A percentile compares a stretch with the other conserved stretches of the same genome.
These are phyloP conservation scores for Vitis hybrid DNA, from an alignment of 177 flowering plant species.

Conservation along the genomic window DNA sequence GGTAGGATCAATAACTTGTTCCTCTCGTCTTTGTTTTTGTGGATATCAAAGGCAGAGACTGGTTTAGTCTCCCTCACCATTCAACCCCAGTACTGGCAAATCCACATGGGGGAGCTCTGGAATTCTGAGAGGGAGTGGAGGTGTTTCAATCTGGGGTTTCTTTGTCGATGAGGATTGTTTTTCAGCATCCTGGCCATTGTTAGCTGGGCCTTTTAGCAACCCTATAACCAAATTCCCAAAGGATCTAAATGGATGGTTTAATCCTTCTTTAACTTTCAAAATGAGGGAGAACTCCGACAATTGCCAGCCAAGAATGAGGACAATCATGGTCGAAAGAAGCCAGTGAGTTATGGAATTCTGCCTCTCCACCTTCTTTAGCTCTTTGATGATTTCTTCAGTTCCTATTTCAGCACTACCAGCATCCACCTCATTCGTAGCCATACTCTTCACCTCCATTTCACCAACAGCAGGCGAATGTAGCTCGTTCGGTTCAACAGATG, in stretches of 20 bases:
- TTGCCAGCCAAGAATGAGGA: constrained; percentile 68
- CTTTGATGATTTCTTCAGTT: constrained; percentile 52
- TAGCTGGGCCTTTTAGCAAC: constrained; percentile 15
- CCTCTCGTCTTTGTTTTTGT: no score
- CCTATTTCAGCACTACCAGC: background rate
- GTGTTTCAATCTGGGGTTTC: constrained; percentile 5
- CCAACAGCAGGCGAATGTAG: constrained; percentile 9
- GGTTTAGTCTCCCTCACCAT: constrained; percentile 13
- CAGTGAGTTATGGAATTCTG: constrained; percentile 72
- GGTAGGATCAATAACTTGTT: no score
- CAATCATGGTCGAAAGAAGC: constrained; percentile 64
- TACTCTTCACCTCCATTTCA: constrained; percentile 9
- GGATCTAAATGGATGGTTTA: constrained; percentile 58
- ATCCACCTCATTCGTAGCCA: constrained; percentile 1
- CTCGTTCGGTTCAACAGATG: constrained; percentile 12
- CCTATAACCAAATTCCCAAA: constrained; percentile 38
- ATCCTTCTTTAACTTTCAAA: no score
- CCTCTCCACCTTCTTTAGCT: constrained; percentile 54
- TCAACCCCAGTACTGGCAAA: constrained; percentile 22
- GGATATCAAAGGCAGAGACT: background rate
- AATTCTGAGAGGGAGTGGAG: constrained; percentile 23
- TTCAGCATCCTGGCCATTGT: constrained; percentile 12
- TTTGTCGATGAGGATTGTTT: background rate
- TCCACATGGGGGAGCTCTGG: constrained; percentile 40
- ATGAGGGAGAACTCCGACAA: constrained; percentile 69